Conservation (phyloP, 768 basidiomycete species). For the Amanita rimosa region DNA sequence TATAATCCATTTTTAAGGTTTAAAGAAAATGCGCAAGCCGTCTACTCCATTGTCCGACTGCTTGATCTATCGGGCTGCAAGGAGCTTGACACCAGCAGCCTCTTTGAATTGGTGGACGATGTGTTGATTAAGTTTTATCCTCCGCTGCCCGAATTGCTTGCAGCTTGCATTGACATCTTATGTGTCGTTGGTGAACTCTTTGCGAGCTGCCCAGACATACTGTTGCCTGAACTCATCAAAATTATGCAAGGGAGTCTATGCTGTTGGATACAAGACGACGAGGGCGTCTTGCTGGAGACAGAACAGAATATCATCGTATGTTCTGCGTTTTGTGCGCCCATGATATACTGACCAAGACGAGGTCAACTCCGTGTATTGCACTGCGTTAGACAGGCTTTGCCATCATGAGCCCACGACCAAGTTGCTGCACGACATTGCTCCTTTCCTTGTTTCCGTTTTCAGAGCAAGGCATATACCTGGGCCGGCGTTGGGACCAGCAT, state of each 20-base stretch:
- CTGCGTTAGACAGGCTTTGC: conserved; percentile 27
- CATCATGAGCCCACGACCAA: conserved; percentile 26
- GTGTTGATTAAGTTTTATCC: conserved; percentile 24
- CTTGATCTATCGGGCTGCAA: conserved; percentile 11
- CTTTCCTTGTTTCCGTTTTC: conserved; percentile 42
- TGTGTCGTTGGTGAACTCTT: conserved; percentile 22
- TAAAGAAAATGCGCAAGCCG: conserved; percentile 11
- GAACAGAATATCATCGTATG: conserved; percentile 41
- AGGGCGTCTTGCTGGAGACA: conserved; percentile 23
- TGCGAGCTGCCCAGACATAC: conserved; percentile 12
- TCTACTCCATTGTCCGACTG: conserved; percentile 14
- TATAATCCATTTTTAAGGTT: background rate
- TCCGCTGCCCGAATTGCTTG: conserved; percentile 15
- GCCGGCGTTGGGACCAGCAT: conserved; percentile 37
- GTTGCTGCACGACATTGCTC: conserved; percentile 27
- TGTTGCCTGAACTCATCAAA: conserved; percentile 24
- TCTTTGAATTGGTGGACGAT: conserved; percentile 19
- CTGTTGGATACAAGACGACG: conserved; percentile 43
- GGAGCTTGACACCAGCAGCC: conserved; percentile 4
- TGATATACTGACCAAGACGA: conserved; percentile 7
- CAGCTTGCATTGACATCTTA: conserved; percentile 18
- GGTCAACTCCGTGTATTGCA: conserved; percentile 32
- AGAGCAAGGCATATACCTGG: conserved; percentile 25
- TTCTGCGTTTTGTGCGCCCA: conserved; percentile 5
- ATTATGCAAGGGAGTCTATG: conserved; percentile 27